Evolutionary conservation across 1,284 basidiomycete species (phyloP).

Genomic region (Pterulicium gracile): DNA sequence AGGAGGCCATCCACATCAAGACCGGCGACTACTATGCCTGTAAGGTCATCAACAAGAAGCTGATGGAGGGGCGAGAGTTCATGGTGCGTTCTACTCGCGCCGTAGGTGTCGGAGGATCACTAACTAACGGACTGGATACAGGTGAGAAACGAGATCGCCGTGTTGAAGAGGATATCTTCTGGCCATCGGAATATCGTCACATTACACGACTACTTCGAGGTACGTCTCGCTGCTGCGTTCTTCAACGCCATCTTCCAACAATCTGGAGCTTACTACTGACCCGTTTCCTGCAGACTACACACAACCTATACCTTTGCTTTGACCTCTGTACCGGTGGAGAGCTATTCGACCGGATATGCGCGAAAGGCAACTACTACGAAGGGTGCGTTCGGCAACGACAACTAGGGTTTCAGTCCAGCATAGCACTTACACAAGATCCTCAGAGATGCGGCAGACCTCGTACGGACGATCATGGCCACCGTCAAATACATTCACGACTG

Average conservation of each 20-base stretch:
- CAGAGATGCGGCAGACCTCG: slow-evolving; percentile 84
- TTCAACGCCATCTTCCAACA: background rate
- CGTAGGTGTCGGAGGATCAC: slow-evolving; percentile 5
- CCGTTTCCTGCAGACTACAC: slow-evolving; percentile 53
- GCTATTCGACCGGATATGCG: slow-evolving; percentile 97
- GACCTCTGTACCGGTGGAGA: slow-evolving; percentile 98
- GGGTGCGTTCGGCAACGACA: slow-evolving; percentile 51
- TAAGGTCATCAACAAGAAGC: slow-evolving; percentile 94
- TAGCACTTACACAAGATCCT: no score
- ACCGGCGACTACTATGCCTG: slow-evolving; percentile 59
- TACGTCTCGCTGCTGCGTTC: slow-evolving; percentile 18
- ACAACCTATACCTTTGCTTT: slow-evolving; percentile 93
- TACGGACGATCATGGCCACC: slow-evolving; percentile 79
- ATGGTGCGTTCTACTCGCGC: slow-evolving; percentile 45
- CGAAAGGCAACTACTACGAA: slow-evolving; percentile 95
- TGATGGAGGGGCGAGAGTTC: slow-evolving; percentile 90
- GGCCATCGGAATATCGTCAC: slow-evolving; percentile 86
- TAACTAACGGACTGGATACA: slow-evolving; percentile 21
- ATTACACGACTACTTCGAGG: slow-evolving; percentile 96
- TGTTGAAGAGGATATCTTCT: slow-evolving; percentile 90
- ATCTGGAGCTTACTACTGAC: background rate
- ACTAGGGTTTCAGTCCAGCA: no score
- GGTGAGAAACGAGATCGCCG: slow-evolving; percentile 96
- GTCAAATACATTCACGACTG: slow-evolving; percentile 89
- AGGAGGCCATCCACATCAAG: slow-evolving; percentile 70